Base-by-base conservation (phyloP, 1,284 basidiomycete genomes). In the Irpex sp. region DNA sequence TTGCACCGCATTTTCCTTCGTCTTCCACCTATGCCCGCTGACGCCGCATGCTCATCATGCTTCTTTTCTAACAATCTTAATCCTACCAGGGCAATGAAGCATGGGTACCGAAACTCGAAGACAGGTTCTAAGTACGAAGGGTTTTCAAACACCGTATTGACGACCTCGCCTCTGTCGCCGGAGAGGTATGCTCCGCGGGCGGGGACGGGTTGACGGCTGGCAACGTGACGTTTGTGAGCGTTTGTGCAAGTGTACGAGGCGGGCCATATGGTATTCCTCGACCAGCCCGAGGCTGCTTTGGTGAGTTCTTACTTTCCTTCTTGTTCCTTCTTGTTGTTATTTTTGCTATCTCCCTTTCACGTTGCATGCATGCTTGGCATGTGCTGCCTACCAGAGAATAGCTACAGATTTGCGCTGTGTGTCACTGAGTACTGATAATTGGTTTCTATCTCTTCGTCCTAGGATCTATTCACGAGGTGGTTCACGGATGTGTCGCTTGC, bases 181-280 rank as follows among this genome's bases (percentile, higher is more conserved):
- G 79, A 13, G 71, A 74, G 44, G 76, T 81, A 48, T 78, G 79
- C 65, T 72, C 72, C n/a, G 82, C 81, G 15, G 83, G 84, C 34
- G 75, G 74, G 2, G 72, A 75, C 54, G 78, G 79, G 19, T 71
- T 72, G 61, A 72, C 73, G 11, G 80, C 83, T 6, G 84, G 84
- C 11, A 85, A 84, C 68, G 76, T 84, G 54, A 83, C 83, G 1
- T 85, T 81, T 65, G 82, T 85, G 44, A 52, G 83, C 83, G 1
- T 85, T 81, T 65, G 82, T 85, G 44, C 74, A 79, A 52, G 78
- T 86, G 63, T 76, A 78, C 65, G 81, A 85, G 61, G 84, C 83
- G 49, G 84, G 84, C 37, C 91, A 93, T 73, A 92, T 93, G 92
- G 91, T 91, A 11, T 92, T 93, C 4, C 87, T 83, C 70, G 91